Conservation (phyloP, 2,329 filamentous ascomycete genomes). For the Periconia digitata region DNA sequence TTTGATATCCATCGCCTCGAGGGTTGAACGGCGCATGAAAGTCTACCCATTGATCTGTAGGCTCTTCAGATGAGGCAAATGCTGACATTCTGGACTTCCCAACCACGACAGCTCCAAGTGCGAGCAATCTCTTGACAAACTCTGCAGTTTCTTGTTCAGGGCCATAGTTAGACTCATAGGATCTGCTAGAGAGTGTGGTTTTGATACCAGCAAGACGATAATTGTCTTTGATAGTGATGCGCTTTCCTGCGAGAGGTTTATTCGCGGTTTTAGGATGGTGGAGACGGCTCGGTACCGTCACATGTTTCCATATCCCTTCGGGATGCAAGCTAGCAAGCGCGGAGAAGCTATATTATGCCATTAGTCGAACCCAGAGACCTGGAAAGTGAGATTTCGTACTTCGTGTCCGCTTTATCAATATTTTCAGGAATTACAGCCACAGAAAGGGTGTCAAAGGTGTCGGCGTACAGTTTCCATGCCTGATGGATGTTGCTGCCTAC, state of each 20-base stretch:
- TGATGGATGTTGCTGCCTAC: too few species aligned
- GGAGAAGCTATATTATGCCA: too few species aligned
- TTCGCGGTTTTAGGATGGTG: not conserved
- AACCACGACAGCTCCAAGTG: slow-evolving; percentile 42
- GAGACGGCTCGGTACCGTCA: not conserved
- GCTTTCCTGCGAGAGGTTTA: not conserved
- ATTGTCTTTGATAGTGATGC: slow-evolving; percentile 11
- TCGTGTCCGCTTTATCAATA: too few species aligned
- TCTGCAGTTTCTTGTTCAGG: not conserved
- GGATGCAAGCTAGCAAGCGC: too few species aligned
- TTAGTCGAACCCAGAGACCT: too few species aligned
- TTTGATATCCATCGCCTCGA: slow-evolving; percentile 22
- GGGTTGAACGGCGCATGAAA: slow-evolving; percentile 22
- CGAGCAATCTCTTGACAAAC: slow-evolving; percentile 5
- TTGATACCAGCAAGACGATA: slow-evolving; percentile 2
- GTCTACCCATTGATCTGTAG: slow-evolving; percentile 22
- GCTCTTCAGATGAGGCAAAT: slow-evolving; percentile 37
- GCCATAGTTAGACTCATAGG: slow-evolving; percentile 1
- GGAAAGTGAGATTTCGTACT: too few species aligned
- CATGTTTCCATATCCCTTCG: too few species aligned
- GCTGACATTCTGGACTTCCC: slow-evolving; percentile 55
- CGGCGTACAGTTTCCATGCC: too few species aligned
- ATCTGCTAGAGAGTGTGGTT: slow-evolving; percentile 1
- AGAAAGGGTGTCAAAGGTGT: too few species aligned
- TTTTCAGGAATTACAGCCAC: too few species aligned